Evolutionary conservation across 208 protist species (phyloP).

Genomic region (Leishmania amazonensis): DNA sequence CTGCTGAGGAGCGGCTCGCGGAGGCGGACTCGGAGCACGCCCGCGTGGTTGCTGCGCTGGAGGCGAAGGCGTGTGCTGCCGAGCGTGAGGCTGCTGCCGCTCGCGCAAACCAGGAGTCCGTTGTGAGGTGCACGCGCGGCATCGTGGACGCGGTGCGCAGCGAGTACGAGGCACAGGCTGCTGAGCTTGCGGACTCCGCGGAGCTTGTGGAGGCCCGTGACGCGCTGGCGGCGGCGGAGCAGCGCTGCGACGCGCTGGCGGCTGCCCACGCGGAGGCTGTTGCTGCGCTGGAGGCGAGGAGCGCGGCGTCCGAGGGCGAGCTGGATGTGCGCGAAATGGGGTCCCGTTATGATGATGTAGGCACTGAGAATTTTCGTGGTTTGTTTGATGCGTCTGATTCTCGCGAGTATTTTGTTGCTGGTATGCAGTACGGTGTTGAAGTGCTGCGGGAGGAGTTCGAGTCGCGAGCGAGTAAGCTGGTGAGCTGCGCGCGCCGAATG

Average conservation of each 20-base stretch:
- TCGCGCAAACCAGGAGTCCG: constrained; percentile 1
- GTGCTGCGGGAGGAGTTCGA: neutral
- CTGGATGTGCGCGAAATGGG: neutral
- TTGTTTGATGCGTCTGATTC: neutral
- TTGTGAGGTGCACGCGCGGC: constrained; percentile 1
- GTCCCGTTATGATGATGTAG: too few relatives aligned
- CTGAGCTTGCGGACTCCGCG: neutral
- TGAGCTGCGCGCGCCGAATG: neutral
- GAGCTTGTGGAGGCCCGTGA: neutral
- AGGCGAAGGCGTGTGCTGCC: neutral
- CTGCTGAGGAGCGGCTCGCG: neutral
- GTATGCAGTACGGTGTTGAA: neutral
- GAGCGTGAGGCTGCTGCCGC: neutral
- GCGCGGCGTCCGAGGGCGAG: constrained; percentile 10
- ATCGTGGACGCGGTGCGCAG: constrained; percentile 11
- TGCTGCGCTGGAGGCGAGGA: neutral
- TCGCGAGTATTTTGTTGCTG: neutral
- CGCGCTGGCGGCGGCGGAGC: constrained; percentile 1
- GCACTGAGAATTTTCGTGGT: neutral
- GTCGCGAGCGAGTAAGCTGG: neutral
- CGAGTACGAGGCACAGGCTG: constrained; percentile 4
- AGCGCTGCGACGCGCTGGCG: constrained; percentile 4
- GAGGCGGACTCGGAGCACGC: neutral
- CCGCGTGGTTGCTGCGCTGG: neutral
- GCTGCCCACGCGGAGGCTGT: neutral